Base-by-base conservation (phyloP, 2,329 filamentous ascomycete genomes). In the Remersonia thermophila region DNA sequence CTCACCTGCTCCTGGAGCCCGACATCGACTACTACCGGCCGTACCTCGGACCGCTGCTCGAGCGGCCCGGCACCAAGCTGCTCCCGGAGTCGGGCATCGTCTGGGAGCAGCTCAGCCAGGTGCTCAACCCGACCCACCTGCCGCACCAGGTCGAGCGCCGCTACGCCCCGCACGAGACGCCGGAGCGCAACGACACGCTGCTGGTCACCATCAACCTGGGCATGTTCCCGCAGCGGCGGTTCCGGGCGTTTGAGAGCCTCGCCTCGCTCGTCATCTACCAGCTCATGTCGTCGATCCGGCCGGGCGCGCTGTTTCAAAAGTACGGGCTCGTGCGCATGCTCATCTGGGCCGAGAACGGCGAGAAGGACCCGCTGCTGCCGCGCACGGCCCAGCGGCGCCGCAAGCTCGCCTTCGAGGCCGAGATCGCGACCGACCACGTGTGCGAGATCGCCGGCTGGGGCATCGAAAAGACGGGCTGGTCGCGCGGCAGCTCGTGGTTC, bases 321-420 rank as follows among this genome's bases (percentile, higher is more conserved):
- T 87, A 85, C 52, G 89, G 89, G 3, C 69, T 78, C 13, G 77
- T 93, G 3, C 76, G 86, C 33, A 79, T 89, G 64, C 66, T 96
- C 1, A 53, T 87, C 27, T 87, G 86, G 77, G 51, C 77, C 3
- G 67, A 71, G 1, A 63, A 77, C 30, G 62, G 70, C 0, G 79
- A 84, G 38, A 74, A 74, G 44, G 49, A 57, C 6, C 43, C 55
- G 1, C 46, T 83, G 1, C 40, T 94, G 7, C 80, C 87, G 0
- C 71, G 70, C 35, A 59, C 62, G 2, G 51, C 81, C 3, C 55
- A 62, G 25, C 55, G 62, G 1, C 70, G 79, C n/a, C 66, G 58
- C 29, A 77, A 75, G 31, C 54, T 65, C 15, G 65, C 71, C 4
- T 53, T 82, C 4, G 65, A 80, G 35, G 63, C 70, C 2, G 77